Evolutionary conservation across 352 stramenopile genomes (phyloP).

Genomic region (Phytophthora cryptogea): DNA sequence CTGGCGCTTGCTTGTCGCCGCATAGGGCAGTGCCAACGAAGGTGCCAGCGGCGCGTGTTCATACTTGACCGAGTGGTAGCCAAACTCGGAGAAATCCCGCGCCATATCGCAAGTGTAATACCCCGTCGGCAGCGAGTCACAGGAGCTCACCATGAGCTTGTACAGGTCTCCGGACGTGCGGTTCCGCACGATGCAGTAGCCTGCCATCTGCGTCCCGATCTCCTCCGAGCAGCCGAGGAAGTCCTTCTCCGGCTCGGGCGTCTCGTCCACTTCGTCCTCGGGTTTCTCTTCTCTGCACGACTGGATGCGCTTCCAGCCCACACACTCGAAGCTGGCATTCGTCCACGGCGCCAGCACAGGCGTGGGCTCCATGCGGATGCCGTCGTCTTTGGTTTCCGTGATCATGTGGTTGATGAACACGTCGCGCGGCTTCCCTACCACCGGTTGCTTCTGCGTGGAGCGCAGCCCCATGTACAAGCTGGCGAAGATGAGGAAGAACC

Average conservation of each 20-base stretch:
- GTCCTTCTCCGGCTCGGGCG: slow-evolving; percentile 64
- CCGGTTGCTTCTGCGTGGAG: slow-evolving; percentile 54
- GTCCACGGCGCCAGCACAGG: slow-evolving; percentile 67
- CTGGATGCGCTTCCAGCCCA: slow-evolving; percentile 87
- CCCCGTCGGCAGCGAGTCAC: slow-evolving; percentile 69
- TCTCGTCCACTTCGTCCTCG: slow-evolving; percentile 43
- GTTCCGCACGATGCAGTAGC: slow-evolving; percentile 86
- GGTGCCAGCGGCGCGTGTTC: slow-evolving; percentile 70
- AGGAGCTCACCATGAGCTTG: slow-evolving; percentile 82
- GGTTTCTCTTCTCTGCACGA: slow-evolving; percentile 58
- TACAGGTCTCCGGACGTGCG: slow-evolving; percentile 79
- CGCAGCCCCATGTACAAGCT: slow-evolving; percentile 62
- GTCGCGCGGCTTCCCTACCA: slow-evolving; percentile 63
- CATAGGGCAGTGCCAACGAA: slow-evolving; percentile 62
- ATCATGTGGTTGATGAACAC: slow-evolving; percentile 80
- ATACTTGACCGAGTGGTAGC: slow-evolving; percentile 69
- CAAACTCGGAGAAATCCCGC: slow-evolving; percentile 83
- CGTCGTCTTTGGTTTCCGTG: slow-evolving; percentile 65
- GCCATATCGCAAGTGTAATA: slow-evolving; percentile 85
- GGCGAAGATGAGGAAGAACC: slow-evolving; percentile 54
- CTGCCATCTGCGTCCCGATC: slow-evolving; percentile 73
- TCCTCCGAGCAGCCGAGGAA: slow-evolving; percentile 74
- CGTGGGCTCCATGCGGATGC: slow-evolving; percentile 61
- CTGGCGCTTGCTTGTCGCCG: slow-evolving; percentile 46
- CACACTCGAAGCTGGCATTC: slow-evolving; percentile 81